Evolutionary conservation across 1,284 basidiomycete genomes (phyloP).

Genomic region (Ceratobasidium papillatum): DNA sequence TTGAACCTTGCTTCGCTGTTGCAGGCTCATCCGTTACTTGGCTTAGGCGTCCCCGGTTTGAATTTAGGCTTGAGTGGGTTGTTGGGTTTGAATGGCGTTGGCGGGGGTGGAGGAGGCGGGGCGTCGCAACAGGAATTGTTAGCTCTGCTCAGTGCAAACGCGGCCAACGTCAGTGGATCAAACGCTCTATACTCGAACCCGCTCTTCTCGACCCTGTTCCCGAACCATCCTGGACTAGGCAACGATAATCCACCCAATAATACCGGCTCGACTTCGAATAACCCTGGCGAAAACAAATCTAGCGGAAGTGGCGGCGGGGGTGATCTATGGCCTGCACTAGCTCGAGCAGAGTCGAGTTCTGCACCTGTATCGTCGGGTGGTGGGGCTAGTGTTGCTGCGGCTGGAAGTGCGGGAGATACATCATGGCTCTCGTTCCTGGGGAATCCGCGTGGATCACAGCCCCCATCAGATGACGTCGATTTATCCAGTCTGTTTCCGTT

Average conservation of each 20-base stretch:
- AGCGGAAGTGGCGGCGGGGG: background rate
- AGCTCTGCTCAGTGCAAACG: conserved; percentile 33
- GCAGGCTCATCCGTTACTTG: conserved; percentile 22
- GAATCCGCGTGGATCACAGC: conserved; percentile 20
- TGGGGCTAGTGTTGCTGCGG: background rate
- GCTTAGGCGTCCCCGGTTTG: conserved; percentile 12
- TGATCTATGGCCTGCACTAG: conserved; percentile 20
- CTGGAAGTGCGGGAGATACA: background rate
- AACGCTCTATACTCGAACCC: conserved; percentile 29
- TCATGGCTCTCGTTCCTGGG: conserved; percentile 36
- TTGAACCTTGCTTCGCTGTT: conserved; percentile 17
- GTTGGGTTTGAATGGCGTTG: conserved; percentile 6
- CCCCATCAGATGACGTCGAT: conserved; percentile 37
- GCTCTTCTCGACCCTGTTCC: conserved; percentile 31
- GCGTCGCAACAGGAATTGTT: conserved; percentile 17
- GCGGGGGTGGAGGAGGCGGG: background rate
- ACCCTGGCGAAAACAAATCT: background rate
- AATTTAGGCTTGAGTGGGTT: conserved; percentile 18
- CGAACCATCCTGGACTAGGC: conserved; percentile 18
- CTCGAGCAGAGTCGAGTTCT: background rate
- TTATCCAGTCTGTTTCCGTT: conserved; percentile 25
- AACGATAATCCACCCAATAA: background rate
- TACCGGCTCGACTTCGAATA: background rate
- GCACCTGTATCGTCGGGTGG: background rate
- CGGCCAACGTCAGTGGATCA: conserved; percentile 6